Base-by-base conservation (phyloP, 768 basidiomycete species). In the Tylopilus subfusipes region DNA sequence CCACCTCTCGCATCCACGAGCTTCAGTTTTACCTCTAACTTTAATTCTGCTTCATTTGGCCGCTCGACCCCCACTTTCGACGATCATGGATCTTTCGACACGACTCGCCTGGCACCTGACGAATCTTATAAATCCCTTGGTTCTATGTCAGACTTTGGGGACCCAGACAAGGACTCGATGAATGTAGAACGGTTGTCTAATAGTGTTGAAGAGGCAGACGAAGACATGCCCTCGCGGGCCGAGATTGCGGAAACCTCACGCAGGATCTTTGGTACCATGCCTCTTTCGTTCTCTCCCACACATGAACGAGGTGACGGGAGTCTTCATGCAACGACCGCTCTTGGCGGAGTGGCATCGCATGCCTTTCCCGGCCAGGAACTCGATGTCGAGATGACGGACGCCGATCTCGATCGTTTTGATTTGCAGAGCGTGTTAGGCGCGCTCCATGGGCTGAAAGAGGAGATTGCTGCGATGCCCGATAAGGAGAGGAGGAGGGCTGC, bases 371-470 rank as follows among this genome's bases (percentile, higher is more conserved):
- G 33, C 39, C 54, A 56, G 27, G 55, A 68, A 22, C 22, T 40
- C 4, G 72, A 66, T 48, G 51, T 68, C 22, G 71, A 68, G 22
- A 66, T 67, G 24, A 46, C 54, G 13, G 75, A 77, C 27, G 73
- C 69, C 55, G 74, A 75, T 58, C 70, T 75, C 48, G 76, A 73
- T 42, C 63, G 74, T 29, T 86, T 89, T 65, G 88, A 90, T 69
- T 65, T 90, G 52, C 76, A 80, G 25, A 71, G 74, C 45, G 82
- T 90, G 31, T 63, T 90, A 9, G 75, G 75, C 18, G 78, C 80
- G 1, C 73, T 91, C 31, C 82, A 87, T 61, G 80, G 79, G 47
- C 80, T 89, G 79, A 88, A 87, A 65, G 81, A 80, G 22, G 87
- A 91, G 72, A 90, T 91, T 58, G 76, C 83, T 22, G 78, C 74